These are phyloP conservation scores for Sugiyamaella xylanicola DNA, from an alignment of 1,139 yeast genomes.

Conservation along the genomic window DNA sequence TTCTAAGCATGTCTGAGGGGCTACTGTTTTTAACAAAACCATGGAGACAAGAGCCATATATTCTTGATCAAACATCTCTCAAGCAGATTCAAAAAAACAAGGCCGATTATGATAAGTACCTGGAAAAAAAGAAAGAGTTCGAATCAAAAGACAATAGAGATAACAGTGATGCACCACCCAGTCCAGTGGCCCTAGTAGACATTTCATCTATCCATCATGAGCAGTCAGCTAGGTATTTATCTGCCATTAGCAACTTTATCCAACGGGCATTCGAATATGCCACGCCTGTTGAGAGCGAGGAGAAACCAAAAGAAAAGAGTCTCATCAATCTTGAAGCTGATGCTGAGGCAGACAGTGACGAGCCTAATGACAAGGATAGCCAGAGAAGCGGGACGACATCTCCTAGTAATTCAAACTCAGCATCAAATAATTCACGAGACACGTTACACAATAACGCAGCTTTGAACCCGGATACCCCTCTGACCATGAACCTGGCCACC, in stretches of 20 bases:
- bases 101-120: conserved; percentile 23
- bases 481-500: conserved; percentile 77
- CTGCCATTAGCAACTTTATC: conserved; percentile 85
- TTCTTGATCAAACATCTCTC: conserved; percentile 33
- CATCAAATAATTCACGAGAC: conserved; percentile 1
- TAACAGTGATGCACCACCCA: conserved; percentile 28
- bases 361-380: too few species aligned
- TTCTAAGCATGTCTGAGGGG: conserved; percentile 84
- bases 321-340: background rate
- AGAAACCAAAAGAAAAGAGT: conserved; percentile 3
- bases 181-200: conserved; percentile 24
- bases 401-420: too few species aligned
- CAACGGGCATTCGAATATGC: conserved; percentile 92
- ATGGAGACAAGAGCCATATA: conserved; percentile 42
- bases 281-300: conserved; percentile 43
- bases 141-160: conserved; percentile 22
- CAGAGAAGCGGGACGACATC: too few species aligned
- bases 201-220: conserved; percentile 60
- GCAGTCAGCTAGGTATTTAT: conserved; percentile 78
- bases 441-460: conserved; percentile 57
- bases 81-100: conserved; percentile 26
- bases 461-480: conserved; percentile 75
- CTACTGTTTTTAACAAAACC: conserved; percentile 79
- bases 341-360: conserved; percentile 20
- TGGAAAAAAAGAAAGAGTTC: conserved; percentile 22